phyloP scores from a whole-genome alignment of 83 land plant genomes.

The Thuja plicata region DNA sequence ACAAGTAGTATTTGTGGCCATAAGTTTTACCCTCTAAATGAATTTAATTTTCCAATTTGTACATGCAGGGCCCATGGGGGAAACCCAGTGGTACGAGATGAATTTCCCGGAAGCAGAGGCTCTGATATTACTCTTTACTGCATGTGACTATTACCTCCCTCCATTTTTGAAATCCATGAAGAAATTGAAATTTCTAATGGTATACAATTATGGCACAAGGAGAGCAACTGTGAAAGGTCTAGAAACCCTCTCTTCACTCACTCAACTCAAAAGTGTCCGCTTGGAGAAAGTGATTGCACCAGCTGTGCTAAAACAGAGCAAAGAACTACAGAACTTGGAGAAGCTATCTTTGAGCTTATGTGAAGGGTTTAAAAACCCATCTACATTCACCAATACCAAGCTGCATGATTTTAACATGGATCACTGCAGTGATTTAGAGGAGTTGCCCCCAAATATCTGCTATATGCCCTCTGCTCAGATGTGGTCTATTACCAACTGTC shows the following conservation, averaged over 20 bases:
- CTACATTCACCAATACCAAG: too few species aligned
- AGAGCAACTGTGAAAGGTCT: not conserved
- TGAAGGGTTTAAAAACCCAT: too few species aligned
- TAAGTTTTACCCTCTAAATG: not conserved
- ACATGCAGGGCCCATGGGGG: slow-evolving; percentile 46
- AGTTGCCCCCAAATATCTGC: too few species aligned
- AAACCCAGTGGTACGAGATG: slow-evolving; percentile 46
- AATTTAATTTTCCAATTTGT: not conserved
- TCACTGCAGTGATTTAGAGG: too few species aligned
- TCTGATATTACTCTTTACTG: slow-evolving; percentile 48
- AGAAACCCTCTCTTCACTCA: slow-evolving; percentile 14
- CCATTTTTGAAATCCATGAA: slow-evolving; percentile 48
- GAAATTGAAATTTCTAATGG: slow-evolving; percentile 41
- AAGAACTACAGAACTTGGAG: too few species aligned
- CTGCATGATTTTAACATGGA: too few species aligned
- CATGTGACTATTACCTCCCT: slow-evolving; percentile 46
- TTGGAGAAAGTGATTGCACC: too few species aligned
- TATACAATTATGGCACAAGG: slow-evolving; percentile 33
- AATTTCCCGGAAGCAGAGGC: slow-evolving; percentile 60
- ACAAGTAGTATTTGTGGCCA: not conserved
- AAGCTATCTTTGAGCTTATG: too few species aligned
- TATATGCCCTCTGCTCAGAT: too few species aligned
- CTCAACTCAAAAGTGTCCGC: too few species aligned
- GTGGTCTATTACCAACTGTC: too few species aligned
- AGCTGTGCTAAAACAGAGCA: too few species aligned